A percentile compares a stretch with the other conserved stretches of the same genome.
phyloP scores from a whole-genome alignment of 2,329 filamentous ascomycete genomes.

The Aspergillus sp. region DNA sequence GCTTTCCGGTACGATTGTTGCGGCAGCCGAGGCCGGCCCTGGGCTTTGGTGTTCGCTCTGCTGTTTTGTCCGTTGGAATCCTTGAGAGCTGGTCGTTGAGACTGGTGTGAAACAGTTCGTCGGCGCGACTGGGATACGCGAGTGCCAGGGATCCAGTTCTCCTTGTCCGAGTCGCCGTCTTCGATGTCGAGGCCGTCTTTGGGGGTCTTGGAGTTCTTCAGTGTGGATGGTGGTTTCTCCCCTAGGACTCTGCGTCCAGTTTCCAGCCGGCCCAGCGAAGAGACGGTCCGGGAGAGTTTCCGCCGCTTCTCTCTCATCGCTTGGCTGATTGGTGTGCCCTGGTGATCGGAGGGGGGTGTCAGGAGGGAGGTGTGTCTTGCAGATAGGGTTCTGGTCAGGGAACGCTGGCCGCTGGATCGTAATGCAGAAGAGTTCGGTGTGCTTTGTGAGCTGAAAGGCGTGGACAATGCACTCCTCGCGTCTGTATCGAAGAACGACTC shows the following conservation, averaged over 20 bases:
- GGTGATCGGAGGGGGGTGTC: constrained; percentile 38
- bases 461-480: constrained; percentile 72
- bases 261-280: constrained; percentile 64
- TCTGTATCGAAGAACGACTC: constrained; percentile 86
- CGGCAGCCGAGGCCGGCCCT: constrained; percentile 28
- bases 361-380: constrained; percentile 54
- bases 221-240: constrained; percentile 37
- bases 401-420: constrained; percentile 64
- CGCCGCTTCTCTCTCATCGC: constrained; percentile 55
- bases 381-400: constrained; percentile 49
- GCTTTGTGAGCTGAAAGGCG: constrained; percentile 77
- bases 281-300: constrained; percentile 61
- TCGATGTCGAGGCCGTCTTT: constrained; percentile 44
- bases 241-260: constrained; percentile 35
- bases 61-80: constrained; percentile 38
- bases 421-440: constrained; percentile 67
- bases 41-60: constrained; percentile 22
- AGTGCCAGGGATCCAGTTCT: constrained; percentile 72
- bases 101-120: constrained; percentile 25
- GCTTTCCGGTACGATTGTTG: constrained; percentile 22
- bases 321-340: constrained; percentile 52
- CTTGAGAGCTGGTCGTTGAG: constrained; percentile 45
- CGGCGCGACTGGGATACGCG: constrained; percentile 41
- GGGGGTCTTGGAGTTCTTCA: constrained; percentile 30
- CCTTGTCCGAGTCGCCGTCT: constrained; percentile 83